Conservation (phyloP, 23 red algal species). For the Gracilaria vermiculophylla region DNA sequence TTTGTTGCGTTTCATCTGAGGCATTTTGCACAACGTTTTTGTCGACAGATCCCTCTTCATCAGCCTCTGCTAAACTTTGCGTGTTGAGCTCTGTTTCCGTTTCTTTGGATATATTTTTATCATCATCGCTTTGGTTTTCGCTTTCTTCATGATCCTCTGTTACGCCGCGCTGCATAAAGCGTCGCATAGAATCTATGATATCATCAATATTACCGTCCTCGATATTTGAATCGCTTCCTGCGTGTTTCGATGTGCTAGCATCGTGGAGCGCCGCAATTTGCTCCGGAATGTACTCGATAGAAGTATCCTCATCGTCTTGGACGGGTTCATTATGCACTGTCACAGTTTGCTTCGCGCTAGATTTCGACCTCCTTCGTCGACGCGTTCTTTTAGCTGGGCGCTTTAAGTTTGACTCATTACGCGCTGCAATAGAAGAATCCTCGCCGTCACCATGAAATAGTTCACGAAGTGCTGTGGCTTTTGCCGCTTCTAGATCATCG, state of each 20-base stretch:
- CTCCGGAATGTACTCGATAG: slow-evolving; percentile 2
- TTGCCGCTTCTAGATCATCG: not conserved
- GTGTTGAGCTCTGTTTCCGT: not conserved
- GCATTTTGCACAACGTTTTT: not conserved
- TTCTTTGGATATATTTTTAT: not conserved
- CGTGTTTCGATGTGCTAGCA: not conserved
- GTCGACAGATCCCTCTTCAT: not conserved
- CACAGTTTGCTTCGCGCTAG: not conserved
- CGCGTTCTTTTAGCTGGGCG: not conserved
- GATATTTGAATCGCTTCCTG: not conserved
- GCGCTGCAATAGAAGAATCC: not conserved
- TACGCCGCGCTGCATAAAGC: slow-evolving; percentile 2
- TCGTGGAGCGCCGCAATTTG: not conserved
- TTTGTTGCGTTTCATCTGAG: not conserved
- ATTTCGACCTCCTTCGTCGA: not conserved
- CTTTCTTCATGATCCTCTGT: not conserved
- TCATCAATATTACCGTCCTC: not conserved
- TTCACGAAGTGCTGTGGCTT: slow-evolving; percentile 1
- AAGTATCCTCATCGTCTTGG: not conserved
- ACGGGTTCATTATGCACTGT: not conserved
- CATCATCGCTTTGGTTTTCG: not conserved
- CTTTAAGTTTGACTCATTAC: not conserved
- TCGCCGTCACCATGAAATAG: not conserved
- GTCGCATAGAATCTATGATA: not conserved
- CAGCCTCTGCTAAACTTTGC: not conserved